Evolutionary conservation across 2,329 filamentous ascomycete species (phyloP), one percentile per base, ranked within the genome.

Genomic region (Teratosphaeria nubilosa): DNA sequence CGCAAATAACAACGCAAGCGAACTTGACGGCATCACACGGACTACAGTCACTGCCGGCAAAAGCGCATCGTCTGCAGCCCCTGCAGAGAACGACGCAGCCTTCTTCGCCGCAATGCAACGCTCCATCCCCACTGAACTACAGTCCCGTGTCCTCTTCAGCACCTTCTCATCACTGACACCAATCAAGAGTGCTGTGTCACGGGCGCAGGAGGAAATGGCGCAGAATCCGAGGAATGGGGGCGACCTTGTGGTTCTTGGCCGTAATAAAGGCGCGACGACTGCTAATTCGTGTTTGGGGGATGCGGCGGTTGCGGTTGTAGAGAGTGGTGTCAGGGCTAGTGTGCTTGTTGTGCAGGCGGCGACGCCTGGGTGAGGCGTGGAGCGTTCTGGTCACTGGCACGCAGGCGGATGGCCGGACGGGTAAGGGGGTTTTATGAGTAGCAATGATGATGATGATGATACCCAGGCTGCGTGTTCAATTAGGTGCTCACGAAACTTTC

Each of bases 221-320:
- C 80, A 82, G 59, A 78, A 80, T 20, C 77, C 80, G 0, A 80
- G 78, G 67, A 90, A 88, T 64, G 84, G 84, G 0, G 87, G 87
- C 1, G 87, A 90, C 67, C 75, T 91, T 24, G 76, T 91, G 16
- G 77, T 91, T 1, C 74, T 90, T 13, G 87, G 87, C 0, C 77
- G 86, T 37, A 31, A 41, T 5, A 11, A n/a, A n/a, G 13, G 51
- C 53, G 32, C 27, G 20, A 34, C 7, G 10, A 24, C n/a, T 14
- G 54, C 45, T 41, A 34, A 51, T 22, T 74, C 72, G 55, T 82
- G 82, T 27, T 66, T 88, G 34, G 85, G 86, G 10, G 73, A 76
- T n/a, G 74, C 85, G 31, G 83, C 82, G 10, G 81, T 85, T 69
- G 77, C 79, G 58, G 72, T 87, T n/a, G 78, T 84, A 51, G 78